Evolutionary conservation across 192 early-diverging fungal species (phyloP).

Genomic region (Coemansia furcata): DNA sequence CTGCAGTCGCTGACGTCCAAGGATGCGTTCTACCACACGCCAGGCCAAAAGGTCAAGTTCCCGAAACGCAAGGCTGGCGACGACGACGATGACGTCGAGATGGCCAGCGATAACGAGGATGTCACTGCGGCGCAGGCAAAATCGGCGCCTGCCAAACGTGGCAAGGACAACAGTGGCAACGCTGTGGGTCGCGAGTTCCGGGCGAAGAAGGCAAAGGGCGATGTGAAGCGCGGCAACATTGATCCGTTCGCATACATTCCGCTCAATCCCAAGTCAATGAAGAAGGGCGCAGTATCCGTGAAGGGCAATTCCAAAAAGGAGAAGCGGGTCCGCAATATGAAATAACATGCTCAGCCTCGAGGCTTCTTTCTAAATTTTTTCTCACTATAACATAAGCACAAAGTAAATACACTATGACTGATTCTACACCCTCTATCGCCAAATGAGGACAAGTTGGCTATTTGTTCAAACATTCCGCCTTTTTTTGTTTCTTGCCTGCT

Average conservation of each 20-base stretch:
- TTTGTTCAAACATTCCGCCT: neutral
- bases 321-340: constrained; percentile 37
- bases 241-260: constrained; percentile 98
- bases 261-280: constrained; percentile 58
- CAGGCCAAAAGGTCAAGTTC: constrained; percentile 87
- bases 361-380: neutral
- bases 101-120: constrained; percentile 67
- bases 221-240: constrained; percentile 81
- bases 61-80: constrained; percentile 66
- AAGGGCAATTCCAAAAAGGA: constrained; percentile 50
- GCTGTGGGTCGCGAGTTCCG: constrained; percentile 67
- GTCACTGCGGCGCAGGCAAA: constrained; percentile 32
- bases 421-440: neutral
- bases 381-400: neutral
- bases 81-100: constrained; percentile 59
- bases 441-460: neutral
- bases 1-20: constrained; percentile 73
- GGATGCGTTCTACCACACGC: constrained; percentile 82
- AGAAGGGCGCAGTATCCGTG: constrained; percentile 39
- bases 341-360: neutral
- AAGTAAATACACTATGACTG: constrained; percentile 2
- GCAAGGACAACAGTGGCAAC: constrained; percentile 32
- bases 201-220: constrained; percentile 84
- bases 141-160: constrained; percentile 22
- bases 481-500: neutral